Conservation (phyloP, 2,329 filamentous ascomycete genomes). For the Trichoderma aggressivum region DNA sequence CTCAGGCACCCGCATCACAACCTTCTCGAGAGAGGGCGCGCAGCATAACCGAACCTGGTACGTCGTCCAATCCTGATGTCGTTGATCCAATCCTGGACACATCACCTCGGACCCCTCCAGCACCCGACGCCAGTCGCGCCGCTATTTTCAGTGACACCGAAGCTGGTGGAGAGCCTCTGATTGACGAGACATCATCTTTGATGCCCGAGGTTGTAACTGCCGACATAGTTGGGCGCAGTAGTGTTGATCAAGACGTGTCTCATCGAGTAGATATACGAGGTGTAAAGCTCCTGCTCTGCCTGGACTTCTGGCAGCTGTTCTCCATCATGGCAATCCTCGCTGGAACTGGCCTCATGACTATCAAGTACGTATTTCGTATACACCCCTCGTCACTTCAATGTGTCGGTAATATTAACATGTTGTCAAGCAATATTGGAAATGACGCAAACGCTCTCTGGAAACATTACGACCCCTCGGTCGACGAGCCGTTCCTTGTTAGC, state of each 20-base stretch:
- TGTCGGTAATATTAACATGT: background rate
- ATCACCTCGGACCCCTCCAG: background rate
- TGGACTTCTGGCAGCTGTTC: constrained; percentile 92
- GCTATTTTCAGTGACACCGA: background rate
- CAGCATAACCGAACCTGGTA: constrained; percentile 17
- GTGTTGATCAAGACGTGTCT: constrained; percentile 69
- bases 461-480: constrained; percentile 71
- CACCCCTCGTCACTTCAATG: background rate
- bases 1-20: constrained; percentile 22
- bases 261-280: constrained; percentile 90
- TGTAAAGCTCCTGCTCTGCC: constrained; percentile 63
- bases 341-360: constrained; percentile 95
- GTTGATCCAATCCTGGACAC: background rate
- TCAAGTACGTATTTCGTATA: constrained; percentile 68
- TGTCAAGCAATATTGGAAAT: constrained; percentile 83
- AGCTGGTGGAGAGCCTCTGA: constrained; percentile 38
- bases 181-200: constrained; percentile 77
- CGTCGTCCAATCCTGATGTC: background rate
- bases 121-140: constrained; percentile 6
- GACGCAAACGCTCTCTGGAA: constrained; percentile 85
- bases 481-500: constrained; percentile 70
- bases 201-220: constrained; percentile 60
- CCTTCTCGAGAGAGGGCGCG: background rate
- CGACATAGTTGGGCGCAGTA: constrained; percentile 53
- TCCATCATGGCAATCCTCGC: constrained; percentile 83